Evolutionary conservation across 768 basidiomycete genomes (phyloP), one percentile per base, ranked within the genome.

Genomic region (Rhodosporidiobolus sp.): DNA sequence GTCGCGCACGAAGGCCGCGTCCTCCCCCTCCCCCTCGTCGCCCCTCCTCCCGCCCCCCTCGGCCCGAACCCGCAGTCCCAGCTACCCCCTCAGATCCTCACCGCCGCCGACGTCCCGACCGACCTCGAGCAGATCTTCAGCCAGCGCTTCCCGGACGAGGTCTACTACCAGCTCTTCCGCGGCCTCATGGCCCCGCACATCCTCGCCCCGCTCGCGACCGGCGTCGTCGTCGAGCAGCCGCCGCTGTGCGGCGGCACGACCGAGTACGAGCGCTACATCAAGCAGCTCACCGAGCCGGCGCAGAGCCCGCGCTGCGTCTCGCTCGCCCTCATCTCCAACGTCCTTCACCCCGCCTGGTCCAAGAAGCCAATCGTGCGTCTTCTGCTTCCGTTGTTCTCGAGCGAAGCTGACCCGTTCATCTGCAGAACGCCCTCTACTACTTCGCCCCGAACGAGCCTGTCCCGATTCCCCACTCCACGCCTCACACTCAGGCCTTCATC

Each of bases 61-160:
- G 50, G 52, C 28, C 59, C 32, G 17, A 43, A 35, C 49, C 22
- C 65, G 6, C 65, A 72, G 45, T 30, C 28, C 1, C 65, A 66
- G 8, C 60, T 30, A 2, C 85, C 86, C 24, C 81, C 83, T 9
- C 81, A 84, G 19, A 73, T 83, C 9, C 87, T 89, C 53, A 92
- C 91, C 0, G 87, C 90, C 0, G 88, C 89, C 35, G 96, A 98
- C 79, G 88, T 98, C 68, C 96, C 96, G 5, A 81, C 82, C 60
- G 95, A 98, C 81, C 83, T 99, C 50, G 91, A 95, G 79, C 93
- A 96, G 64, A 90, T 98, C 72, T 98, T 97, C 83, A 94, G 93
- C 17, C 84, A 91, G 81, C 89, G 93, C 56, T 85, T 99, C 34
- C 95, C 95, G 1, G 96, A 98, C 80, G 94, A 98, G 80, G 86